These are phyloP conservation scores for Xylariaceae sp. DNA, from an alignment of 2,329 filamentous ascomycete genomes.

Conservation along the genomic window DNA sequence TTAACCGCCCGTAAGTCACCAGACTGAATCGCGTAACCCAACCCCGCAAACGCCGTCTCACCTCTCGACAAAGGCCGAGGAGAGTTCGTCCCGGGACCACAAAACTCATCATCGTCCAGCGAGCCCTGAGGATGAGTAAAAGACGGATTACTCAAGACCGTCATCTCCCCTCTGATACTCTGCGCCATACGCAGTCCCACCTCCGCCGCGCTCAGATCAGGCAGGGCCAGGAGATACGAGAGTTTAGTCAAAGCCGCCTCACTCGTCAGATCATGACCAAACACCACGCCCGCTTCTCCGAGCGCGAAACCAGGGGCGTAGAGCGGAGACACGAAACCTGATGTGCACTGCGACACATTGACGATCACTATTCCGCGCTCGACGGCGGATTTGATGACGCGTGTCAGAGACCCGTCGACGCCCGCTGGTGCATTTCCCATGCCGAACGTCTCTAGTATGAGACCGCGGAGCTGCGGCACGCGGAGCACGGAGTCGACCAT, in stretches of 20 bases:
- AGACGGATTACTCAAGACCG: slow-evolving; percentile 65
- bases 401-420: slow-evolving; percentile 72
- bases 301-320: slow-evolving; percentile 75
- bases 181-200: slow-evolving; percentile 68
- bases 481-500: slow-evolving; percentile 84
- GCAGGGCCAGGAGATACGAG: slow-evolving; percentile 73
- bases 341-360: slow-evolving; percentile 86
- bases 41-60: slow-evolving; percentile 66
- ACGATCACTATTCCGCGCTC: slow-evolving; percentile 79
- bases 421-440: slow-evolving; percentile 88
- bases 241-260: slow-evolving; percentile 91
- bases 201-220: slow-evolving; percentile 59
- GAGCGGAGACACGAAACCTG: slow-evolving; percentile 71
- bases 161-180: slow-evolving; percentile 81
- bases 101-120: slow-evolving; percentile 34
- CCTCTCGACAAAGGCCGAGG: slow-evolving; percentile 41
- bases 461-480: slow-evolving; percentile 70
- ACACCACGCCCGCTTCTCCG: slow-evolving; percentile 79
- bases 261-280: slow-evolving; percentile 82
- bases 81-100: slow-evolving; percentile 51
- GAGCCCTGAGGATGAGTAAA: slow-evolving; percentile 70
- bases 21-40: slow-evolving; percentile 75
- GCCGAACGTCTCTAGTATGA: slow-evolving; percentile 88
- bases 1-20: slow-evolving; percentile 63
- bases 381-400: slow-evolving; percentile 73